Base-by-base conservation (phyloP, 2,329 filamentous ascomycete species). In the Cytospora paraplurivora region DNA sequence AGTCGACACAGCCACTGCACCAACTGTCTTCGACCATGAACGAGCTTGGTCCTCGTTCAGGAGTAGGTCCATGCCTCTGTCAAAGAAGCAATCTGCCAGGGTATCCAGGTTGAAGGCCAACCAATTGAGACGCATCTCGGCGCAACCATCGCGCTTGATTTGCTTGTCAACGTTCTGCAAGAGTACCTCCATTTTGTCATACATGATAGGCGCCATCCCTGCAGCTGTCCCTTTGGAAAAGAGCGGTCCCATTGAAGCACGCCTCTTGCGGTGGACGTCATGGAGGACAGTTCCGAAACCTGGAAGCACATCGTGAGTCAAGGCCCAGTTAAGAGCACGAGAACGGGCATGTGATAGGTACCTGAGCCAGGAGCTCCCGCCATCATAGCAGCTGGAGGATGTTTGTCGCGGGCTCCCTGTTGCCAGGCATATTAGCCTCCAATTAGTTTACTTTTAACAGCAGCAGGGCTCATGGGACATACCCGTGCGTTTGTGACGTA, bases 141-240 rank as follows among this genome's bases (percentile, higher is more conserved):
- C 34, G 11, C 34, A 35, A 11, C 34, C 34, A 35, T 35, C 34
- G 34, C 34, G 34, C 34, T 35, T 35, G 34, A 35, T 35, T 35
- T 35, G 34, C 34, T 35, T 6, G 34, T 11, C 11, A 7, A 35
- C 34, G 11, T 35, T 35, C 34, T 35, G 34, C 34, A 35, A 35
- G 34, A 35, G 34, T 11, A 35, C 7, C 11, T 35, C 34, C 6
- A 35, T 35, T 11, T 35, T 35, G 15, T 55, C 21, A 7, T 51
- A 64, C 7, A 62, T 53, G 6, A 8, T 17, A 50, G 67, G 19
- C 15, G 50, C 32, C 60, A 71, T 51, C 49, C 54, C 21, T 15
- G 27, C 34, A 4, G 60, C 58, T 3, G 55, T 53, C 4, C 59
- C 60, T 54, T 68, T 69, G 7, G 75, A 75, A 68, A 76, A 78